Evolutionary conservation across 2,329 filamentous ascomycete species (phyloP).

Genomic region (Curvularia spicifera): DNA sequence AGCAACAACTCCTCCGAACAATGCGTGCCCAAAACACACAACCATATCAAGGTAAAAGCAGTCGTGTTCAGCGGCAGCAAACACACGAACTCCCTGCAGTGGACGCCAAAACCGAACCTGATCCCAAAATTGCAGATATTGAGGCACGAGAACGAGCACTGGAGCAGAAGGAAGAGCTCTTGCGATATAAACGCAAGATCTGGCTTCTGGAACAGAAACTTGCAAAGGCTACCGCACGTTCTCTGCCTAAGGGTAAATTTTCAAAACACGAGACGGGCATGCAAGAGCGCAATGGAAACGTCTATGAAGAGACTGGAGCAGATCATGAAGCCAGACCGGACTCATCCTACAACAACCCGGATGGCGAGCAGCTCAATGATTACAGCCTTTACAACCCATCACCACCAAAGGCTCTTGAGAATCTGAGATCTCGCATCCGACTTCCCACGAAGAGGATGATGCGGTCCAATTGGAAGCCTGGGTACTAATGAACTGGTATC

Average conservation of each 20-base stretch:
- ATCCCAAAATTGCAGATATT: slow-evolving; percentile 2
- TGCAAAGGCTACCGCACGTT: slow-evolving; percentile 6
- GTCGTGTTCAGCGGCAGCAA: neutral
- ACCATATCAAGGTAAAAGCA: neutral
- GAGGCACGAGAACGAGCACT: slow-evolving; percentile 18
- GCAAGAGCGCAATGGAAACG: neutral
- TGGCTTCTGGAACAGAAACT: slow-evolving; percentile 17
- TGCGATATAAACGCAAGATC: slow-evolving; percentile 18
- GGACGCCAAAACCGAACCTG: neutral
- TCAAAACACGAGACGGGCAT: neutral
- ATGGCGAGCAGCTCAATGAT: neutral
- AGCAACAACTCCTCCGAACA: slow-evolving; percentile 14
- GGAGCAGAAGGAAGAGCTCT: slow-evolving; percentile 15
- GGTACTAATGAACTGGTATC: neutral
- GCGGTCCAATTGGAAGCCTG: neutral
- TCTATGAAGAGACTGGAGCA: neutral
- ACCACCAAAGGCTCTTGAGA: slow-evolving; percentile 15
- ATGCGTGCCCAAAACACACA: slow-evolving; percentile 2
- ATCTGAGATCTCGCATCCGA: slow-evolving; percentile 14
- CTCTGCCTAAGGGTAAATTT: neutral
- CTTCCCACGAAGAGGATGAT: slow-evolving; percentile 12
- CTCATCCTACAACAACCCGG: neutral
- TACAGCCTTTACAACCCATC: slow-evolving; percentile 10
- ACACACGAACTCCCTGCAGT: neutral
- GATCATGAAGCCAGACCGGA: neutral